Base-by-base conservation (phyloP, 1,284 basidiomycete genomes). In the Entoloma clypeatum region DNA sequence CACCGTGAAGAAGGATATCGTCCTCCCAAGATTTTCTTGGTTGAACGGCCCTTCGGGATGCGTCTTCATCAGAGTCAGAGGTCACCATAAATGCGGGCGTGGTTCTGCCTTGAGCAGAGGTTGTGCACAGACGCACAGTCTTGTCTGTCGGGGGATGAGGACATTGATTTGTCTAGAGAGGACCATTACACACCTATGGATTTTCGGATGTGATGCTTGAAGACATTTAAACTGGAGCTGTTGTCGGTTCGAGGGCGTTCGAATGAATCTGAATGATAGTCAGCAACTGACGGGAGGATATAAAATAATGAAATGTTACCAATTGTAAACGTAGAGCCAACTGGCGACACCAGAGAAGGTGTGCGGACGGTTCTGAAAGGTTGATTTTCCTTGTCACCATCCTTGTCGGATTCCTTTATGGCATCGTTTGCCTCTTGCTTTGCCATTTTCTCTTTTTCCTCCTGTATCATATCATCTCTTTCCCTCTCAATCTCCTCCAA, bases 201-300 rank as follows among this genome's bases (percentile, higher is more conserved):
- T 47, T 73, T 67, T 57, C 75, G 83, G 48, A 88, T 68, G 43
- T 75, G 77, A 48, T 86, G 82, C 58, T 74, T 85, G 52, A 86
- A 62, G 28, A 59, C 60, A 27, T 55, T 61, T 24, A 63, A 53
- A 27, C 57, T 55, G 14, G 57, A 59, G 13, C 55, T 58, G 34
- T 62, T 62, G 13, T 47, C 50, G 22, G 49, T 41, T 27, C 51
- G 44, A 14, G 54, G 51, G 4, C 51, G 25, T 11, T 28, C 34
- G 5, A 43, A 43, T 23, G 36, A 44, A 38, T 39, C 51, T 51
- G 24, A 13, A 32, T 3, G 17, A 5, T 5, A 6, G 19, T 32
- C 10, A 14, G 29, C 21, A 18, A 28, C 27, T 11, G 1, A 11
- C 2, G 9, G 34, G 4, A 3, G 11, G 11, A 44, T 17, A 31